Conservation (phyloP, 345 rosid genomes). For the Pistacia vera region DNA sequence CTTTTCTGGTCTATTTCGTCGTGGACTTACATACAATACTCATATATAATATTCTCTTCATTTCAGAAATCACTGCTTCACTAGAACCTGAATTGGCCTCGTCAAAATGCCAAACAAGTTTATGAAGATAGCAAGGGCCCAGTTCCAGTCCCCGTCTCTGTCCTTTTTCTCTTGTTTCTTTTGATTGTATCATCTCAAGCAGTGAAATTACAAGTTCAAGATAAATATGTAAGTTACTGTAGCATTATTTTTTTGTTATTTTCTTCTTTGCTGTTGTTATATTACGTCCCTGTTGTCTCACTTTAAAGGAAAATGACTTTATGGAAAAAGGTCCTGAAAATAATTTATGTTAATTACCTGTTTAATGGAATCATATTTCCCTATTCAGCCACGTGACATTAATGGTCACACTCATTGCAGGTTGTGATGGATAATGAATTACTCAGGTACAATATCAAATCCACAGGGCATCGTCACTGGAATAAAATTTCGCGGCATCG, state of each 20-base stretch:
- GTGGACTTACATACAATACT: not conserved
- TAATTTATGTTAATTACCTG: too few species aligned
- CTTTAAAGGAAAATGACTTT: too few species aligned
- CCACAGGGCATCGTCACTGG: conserved; percentile 81
- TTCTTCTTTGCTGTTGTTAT: not conserved
- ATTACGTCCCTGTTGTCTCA: too few species aligned
- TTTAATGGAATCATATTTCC: not conserved
- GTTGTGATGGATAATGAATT: conserved; percentile 84
- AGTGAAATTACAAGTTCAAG: conserved; percentile 32
- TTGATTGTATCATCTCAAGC: not conserved
- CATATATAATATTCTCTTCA: not conserved
- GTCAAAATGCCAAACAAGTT: not conserved
- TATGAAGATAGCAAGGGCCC: not conserved
- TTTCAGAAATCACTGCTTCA: not conserved
- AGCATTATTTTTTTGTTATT: not conserved
- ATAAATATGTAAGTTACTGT: conserved; percentile 29
- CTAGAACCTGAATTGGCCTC: not conserved
- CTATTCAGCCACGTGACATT: not conserved
- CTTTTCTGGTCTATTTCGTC: not conserved
- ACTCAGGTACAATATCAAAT: conserved; percentile 69
- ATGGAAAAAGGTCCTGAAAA: too few species aligned
- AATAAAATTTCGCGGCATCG: conserved; percentile 61
- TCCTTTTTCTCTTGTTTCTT: not conserved
- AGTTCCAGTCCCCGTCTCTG: not conserved
- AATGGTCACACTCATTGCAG: conserved; percentile 32